These are phyloP conservation scores for Aaosphaeria arxii DNA, from an alignment of 2,329 filamentous ascomycete species.

Conservation along the genomic window DNA sequence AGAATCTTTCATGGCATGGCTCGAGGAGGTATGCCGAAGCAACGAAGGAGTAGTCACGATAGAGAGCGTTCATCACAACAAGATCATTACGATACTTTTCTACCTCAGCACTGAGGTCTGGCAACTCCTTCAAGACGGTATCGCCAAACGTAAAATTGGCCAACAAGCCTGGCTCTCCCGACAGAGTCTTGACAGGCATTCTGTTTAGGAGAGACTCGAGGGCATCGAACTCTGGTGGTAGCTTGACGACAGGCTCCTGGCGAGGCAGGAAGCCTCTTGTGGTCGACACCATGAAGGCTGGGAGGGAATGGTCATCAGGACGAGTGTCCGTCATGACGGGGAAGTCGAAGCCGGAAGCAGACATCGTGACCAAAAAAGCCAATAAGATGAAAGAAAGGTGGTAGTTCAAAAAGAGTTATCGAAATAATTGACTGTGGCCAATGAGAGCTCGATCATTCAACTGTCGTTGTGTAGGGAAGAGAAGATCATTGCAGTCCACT, in stretches of 20 bases:
- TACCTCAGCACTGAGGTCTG: constrained; percentile 71
- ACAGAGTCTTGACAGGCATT: constrained; percentile 74
- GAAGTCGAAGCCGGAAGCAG: constrained; percentile 45
- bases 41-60: constrained; percentile 88
- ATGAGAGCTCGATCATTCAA: background rate
- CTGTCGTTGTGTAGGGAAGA: background rate
- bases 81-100: constrained; percentile 71
- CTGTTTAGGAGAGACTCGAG: constrained; percentile 70
- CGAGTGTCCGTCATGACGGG: constrained; percentile 61
- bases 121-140: constrained; percentile 69
- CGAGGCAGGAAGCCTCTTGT: constrained; percentile 72
- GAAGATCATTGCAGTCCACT: constrained; percentile 8
- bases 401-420: background rate
- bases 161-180: constrained; percentile 74
- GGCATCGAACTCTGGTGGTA: constrained; percentile 71
- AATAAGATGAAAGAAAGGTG: background rate
- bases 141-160: constrained; percentile 71
- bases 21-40: constrained; percentile 88
- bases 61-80: constrained; percentile 78
- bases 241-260: constrained; percentile 44
- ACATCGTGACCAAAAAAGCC: constrained; percentile 39
- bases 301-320: constrained; percentile 61
- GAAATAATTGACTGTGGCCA: background rate
- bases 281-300: constrained; percentile 77
- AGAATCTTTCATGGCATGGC: constrained; percentile 77